A percentile compares a stretch with the other conserved stretches of the same genome.
These are phyloP conservation scores for Diaporthe sp. DNA, from an alignment of 2,329 filamentous ascomycete species.

Conservation along the genomic window DNA sequence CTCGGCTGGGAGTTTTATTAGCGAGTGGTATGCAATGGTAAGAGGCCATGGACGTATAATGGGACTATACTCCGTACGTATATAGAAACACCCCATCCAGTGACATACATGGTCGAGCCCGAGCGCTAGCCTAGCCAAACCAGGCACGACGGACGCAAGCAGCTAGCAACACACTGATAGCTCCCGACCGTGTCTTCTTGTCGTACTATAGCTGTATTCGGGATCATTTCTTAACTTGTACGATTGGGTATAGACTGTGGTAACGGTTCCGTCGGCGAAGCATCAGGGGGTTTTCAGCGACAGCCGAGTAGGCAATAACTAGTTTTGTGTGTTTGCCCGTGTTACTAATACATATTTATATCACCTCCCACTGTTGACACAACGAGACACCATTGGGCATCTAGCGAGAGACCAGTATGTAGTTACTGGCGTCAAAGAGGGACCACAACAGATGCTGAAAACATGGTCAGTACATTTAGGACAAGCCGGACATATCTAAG, in stretches of 20 bases:
- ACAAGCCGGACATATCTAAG: not conserved
- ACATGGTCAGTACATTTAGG: not conserved
- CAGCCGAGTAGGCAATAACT: not conserved
- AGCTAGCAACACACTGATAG: not conserved
- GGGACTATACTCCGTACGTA: not conserved
- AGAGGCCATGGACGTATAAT: not conserved
- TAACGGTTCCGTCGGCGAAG: not conserved
- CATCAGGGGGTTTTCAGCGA: no score
- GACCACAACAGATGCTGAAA: not conserved
- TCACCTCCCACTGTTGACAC: no score
- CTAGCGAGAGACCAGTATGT: not conserved
- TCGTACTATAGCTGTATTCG: not conserved
- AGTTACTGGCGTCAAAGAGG: not conserved
- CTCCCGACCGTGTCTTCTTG: not conserved
- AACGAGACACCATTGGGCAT: not conserved
- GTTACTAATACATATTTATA: not conserved
- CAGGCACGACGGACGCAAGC: not conserved
- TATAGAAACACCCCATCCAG: not conserved
- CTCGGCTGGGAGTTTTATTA: not conserved
- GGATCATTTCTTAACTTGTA: not conserved
- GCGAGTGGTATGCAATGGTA: not conserved
- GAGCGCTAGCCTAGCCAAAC: constrained; percentile 11
- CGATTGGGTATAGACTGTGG: not conserved
- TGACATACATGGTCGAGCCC: not conserved
- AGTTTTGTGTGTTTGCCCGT: not conserved